Evolutionary conservation across 352 stramenopile genomes (phyloP).

Genomic region (Globisporangium okanoganense): DNA sequence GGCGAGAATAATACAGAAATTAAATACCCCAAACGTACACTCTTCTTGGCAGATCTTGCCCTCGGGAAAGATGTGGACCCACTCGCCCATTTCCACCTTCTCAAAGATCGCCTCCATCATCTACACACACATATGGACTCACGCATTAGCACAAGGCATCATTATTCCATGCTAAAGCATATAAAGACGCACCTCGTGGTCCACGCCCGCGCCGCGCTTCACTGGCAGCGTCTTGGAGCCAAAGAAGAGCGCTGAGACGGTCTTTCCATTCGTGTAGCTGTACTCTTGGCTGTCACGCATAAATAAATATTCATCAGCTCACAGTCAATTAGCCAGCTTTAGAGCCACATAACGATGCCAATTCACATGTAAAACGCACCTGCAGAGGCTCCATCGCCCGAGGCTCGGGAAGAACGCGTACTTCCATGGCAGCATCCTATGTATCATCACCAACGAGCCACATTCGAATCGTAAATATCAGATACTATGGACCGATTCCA

Average conservation of each 20-base stretch:
- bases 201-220: conserved; percentile 65
- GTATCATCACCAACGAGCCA: neutral
- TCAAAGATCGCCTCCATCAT: conserved; percentile 80
- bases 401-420: conserved; percentile 43
- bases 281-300: conserved; percentile 70
- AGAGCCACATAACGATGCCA: neutral
- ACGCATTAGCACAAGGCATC: neutral
- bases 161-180: neutral
- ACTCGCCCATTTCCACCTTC: conserved; percentile 70
- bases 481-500: neutral
- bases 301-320: neutral
- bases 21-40: conserved; percentile 22
- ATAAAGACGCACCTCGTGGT: conserved; percentile 43
- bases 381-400: conserved; percentile 72
- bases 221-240: conserved; percentile 67
- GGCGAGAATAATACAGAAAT: neutral
- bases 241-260: conserved; percentile 61
- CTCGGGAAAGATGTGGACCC: conserved; percentile 89
- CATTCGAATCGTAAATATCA: neutral
- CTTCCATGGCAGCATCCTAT: conserved; percentile 73
- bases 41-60: conserved; percentile 76
- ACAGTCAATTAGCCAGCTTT: no score
- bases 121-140: conserved; percentile 18
- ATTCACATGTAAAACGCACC: conserved; percentile 24
- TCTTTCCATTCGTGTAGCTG: conserved; percentile 61